Conservation (phyloP, 163 green algal species). For the Trebouxiophyceae sp. region DNA sequence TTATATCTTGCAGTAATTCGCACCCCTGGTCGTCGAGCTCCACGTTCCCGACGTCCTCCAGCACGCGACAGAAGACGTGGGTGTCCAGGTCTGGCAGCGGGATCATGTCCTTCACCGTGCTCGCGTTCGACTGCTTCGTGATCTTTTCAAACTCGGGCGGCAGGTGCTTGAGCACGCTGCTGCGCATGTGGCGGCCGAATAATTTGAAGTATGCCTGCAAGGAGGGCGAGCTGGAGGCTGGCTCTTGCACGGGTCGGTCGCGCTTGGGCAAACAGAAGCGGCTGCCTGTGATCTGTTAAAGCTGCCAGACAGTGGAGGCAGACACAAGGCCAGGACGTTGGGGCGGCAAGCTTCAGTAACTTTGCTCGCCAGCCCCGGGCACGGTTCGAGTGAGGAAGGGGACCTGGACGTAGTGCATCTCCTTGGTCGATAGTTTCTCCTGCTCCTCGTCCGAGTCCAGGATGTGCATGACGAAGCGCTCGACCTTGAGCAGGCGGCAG, state of each 20-base stretch:
- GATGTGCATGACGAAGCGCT: constrained; percentile 41
- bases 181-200: constrained; percentile 32
- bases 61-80: constrained; percentile 47
- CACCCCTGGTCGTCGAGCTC: constrained; percentile 38
- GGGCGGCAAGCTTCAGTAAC: no score
- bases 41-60: constrained; percentile 36
- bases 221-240: background rate
- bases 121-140: constrained; percentile 31
- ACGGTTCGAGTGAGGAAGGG: no score
- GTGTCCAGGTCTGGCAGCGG: constrained; percentile 33
- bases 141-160: constrained; percentile 29
- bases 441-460: constrained; percentile 26
- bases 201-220: constrained; percentile 36
- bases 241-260: background rate
- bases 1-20: constrained; percentile 1
- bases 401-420: constrained; percentile 7
- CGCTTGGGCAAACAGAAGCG: background rate
- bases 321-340: no score
- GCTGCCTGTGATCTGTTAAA: no score
- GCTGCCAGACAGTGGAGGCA: no score
- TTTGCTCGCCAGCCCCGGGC: no score
- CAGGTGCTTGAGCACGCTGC: constrained; percentile 27
- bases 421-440: constrained; percentile 20
- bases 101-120: constrained; percentile 40
- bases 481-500: constrained; percentile 39